Evolutionary conservation across 1,284 basidiomycete genomes (phyloP), one percentile per base, ranked within the genome.

Genomic region (Rhodotorula mucilaginosa): DNA sequence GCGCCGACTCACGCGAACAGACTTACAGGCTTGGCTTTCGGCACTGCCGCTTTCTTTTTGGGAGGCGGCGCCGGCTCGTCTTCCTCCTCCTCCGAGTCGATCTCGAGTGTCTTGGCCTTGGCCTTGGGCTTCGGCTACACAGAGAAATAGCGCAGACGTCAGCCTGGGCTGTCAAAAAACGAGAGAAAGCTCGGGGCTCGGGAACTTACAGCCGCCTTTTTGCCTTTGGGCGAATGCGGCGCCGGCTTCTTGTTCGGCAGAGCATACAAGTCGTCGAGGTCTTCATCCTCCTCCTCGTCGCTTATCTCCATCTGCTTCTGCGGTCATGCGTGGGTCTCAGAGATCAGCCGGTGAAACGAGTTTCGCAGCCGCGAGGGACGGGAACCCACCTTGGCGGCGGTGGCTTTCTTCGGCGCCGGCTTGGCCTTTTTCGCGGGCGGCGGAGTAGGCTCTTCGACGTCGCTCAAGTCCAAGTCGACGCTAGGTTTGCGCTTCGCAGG

Each of bases 1-100:
- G 77, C 15, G 72, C 26, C 88, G 89, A 64, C 86, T 86, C n/a
- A n/a, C n/a, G n/a, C 0, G 79, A 87, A 88, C 62, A 10, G n/a
- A 47, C 62, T 34, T 46, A 64, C 62, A 67, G 80, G 82, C 76
- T 85, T 84, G 10, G 71, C 75, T 69, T 79, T 83, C 31, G 78
- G 46, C 52, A 79, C 51, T 54, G 79, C 79, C 21, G 76, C 68
- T 73, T 79, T 79, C 54, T 79, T 80, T 65, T 80, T 84, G 67
- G 78, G 81, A 77, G 84, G 84, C 54, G 31, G 67, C 31, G 44
- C 49, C 12, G 51, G 81, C 70, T 82, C 82, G 16, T 82, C 66
- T 60, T 85, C 81, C 70, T 82, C 82, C 16, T 82, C 67, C 60
- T 85, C 82, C 57, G 83, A 84, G 12, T 59, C 61, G 29, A 59